Evolutionary conservation across 2,329 filamentous ascomycete genomes (phyloP), one percentile per base, ranked within the genome.

Genomic region (Coleophoma crateriformis): DNA sequence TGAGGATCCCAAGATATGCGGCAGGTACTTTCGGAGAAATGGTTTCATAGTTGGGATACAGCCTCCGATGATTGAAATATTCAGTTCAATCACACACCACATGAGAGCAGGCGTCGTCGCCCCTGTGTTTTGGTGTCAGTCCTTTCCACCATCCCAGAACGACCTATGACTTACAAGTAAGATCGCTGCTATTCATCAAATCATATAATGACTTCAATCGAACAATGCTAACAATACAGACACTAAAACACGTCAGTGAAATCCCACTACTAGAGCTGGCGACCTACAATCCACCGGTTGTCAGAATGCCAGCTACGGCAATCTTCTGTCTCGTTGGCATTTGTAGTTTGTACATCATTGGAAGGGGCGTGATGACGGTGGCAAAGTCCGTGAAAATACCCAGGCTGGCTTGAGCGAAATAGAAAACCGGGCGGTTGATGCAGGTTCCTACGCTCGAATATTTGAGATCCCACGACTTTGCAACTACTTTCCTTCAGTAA

Each of bases 321-420:
- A 72, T 50, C 58, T 72, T 75, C 55, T 76, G 72, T 15, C 64
- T 60, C 14, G 49, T 58, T 4, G 70, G 64, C 37, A 76, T 66
- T 27, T 68, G 64, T 5, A 76, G 60, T n/a, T 71, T 68, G 61
- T 68, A 65, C 7, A 74, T 68, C 32, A 75, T 65, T 19, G 74
- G 63, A 11, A 71, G 60, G 0, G 73, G 73, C 20, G 75, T 54
- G 2, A 62, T 47, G 5, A 61, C 56, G 8, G 59, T 58, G 12
- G 51, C 51, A 45, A 61, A 56, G 42, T 63, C 61, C 12, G 59
- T 56, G 32, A 55, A 54, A 22, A 63, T 63, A 15, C 59, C 58
- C 27, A 63, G 43, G 10, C 51, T 53, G 19, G 61, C 61, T 47
- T 63, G 60, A 20, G 54, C 58, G 40, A 62, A 62, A 50, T 60